These are phyloP conservation scores for Amphibolis antarctica DNA, from an alignment of 106 monocot species.

Conservation along the genomic window DNA sequence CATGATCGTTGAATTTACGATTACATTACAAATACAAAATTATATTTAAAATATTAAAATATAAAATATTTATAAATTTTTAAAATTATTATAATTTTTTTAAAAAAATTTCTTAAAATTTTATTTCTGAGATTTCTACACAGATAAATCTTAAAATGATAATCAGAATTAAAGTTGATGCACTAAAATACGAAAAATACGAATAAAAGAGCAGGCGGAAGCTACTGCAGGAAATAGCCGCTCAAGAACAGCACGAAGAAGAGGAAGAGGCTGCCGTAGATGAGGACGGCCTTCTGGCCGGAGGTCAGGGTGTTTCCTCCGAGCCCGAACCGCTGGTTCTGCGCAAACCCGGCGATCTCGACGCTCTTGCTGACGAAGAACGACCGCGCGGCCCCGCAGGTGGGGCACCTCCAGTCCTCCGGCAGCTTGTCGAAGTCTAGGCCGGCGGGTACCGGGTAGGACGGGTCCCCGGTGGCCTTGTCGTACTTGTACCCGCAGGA, in stretches of 20 bases:
- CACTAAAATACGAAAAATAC: too few species aligned
- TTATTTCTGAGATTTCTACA: too few species aligned
- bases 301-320: constrained; percentile 73
- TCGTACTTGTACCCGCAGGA: constrained; percentile 79
- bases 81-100: too few species aligned
- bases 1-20: too few species aligned
- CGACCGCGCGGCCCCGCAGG: constrained; percentile 74
- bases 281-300: constrained; percentile 67
- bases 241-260: constrained; percentile 57
- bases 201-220: too few species aligned
- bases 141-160: too few species aligned
- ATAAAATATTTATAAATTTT: too few species aligned
- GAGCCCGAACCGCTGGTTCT: constrained; percentile 88
- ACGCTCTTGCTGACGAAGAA: constrained; percentile 89
- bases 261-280: constrained; percentile 58
- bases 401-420: constrained; percentile 89
- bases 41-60: too few species aligned
- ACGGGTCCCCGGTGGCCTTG: constrained; percentile 56
- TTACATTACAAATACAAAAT: too few species aligned
- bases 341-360: constrained; percentile 85
- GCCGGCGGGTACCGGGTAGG: constrained; percentile 81
- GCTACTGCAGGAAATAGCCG: constrained; percentile 93
- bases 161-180: too few species aligned
- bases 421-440: constrained; percentile 61
- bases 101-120: too few species aligned